Percentiles rank a stretch among this genome's conserved stretches.
These are phyloP conservation scores for Sporothrix sp. DNA, from an alignment of 2,329 filamentous ascomycete genomes.

Conservation along the genomic window DNA sequence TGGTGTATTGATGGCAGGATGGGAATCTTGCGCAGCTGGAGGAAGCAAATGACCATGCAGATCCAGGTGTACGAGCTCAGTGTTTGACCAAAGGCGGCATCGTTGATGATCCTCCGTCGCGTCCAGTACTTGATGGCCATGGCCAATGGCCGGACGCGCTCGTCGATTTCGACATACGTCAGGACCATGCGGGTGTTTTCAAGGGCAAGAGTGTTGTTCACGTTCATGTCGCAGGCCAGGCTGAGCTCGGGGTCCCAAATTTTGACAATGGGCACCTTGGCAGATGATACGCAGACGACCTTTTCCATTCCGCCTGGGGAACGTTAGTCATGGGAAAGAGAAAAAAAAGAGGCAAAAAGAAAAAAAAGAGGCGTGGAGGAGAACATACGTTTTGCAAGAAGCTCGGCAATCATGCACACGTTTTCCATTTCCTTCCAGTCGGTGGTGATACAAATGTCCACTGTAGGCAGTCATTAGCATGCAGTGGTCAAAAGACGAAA, in stretches of 20 bases:
- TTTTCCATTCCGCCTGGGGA: constrained; percentile 79
- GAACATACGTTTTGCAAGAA: constrained; percentile 70
- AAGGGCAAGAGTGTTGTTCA: constrained; percentile 90
- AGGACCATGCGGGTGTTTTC: constrained; percentile 98
- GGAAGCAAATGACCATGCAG: constrained; percentile 92
- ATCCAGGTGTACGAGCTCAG: constrained; percentile 99
- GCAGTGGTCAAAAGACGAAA: too few relatives aligned
- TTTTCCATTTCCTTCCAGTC: constrained; percentile 77
- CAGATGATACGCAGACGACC: constrained; percentile 86
- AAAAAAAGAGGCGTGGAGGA: background rate
- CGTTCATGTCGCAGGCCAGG: constrained; percentile 93
- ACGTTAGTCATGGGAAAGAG: background rate
- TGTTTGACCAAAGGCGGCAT: constrained; percentile 88
- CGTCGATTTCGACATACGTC: constrained; percentile 89
- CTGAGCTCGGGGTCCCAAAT: constrained; percentile 92
- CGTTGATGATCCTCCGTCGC: constrained; percentile 81
- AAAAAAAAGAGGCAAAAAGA: background rate
- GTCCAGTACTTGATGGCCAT: constrained; percentile 99
- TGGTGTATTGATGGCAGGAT: constrained; percentile 81
- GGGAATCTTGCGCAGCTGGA: constrained; percentile 77
- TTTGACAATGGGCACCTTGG: constrained; percentile 97
- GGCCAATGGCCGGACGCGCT: constrained; percentile 78
- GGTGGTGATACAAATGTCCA: constrained; percentile 96
- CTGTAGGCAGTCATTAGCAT: constrained; percentile 36
- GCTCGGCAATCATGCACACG: constrained; percentile 81